Evolutionary conservation across 257 asterid genomes (phyloP), one percentile per base, ranked within the genome.

Genomic region (Rhazya stricta): DNA sequence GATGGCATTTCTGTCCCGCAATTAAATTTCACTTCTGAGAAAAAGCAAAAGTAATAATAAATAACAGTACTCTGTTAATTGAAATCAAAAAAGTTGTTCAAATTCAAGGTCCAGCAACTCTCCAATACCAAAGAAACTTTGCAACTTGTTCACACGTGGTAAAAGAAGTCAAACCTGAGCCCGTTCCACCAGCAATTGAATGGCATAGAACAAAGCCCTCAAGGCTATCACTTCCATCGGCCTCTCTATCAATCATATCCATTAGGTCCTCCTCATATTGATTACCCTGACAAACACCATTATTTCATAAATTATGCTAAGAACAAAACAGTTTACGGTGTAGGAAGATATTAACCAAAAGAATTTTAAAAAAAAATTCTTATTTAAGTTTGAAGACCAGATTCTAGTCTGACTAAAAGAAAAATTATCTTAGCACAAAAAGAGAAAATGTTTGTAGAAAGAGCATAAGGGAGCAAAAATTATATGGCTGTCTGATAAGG

Each of bases 181-280:
- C 95, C 46, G 98, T 93, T 85, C 97, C 98, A 54, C 99, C 99
- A 77, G 99, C 98, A 86, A 95, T 95, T 0, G 98, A 92, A 84
- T 95, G 99, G 84, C 99, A 95, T 41, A 95, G 85, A 80, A 95
- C 99, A 88, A 95, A 95, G 80, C 99, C 99, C 89, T 95, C 99
- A 29, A 95, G 98, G 81, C 99, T 92, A 79, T 95, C 99, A 81
- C 99, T 95, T 79, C 99, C 99, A 89, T 95, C 98, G 46, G 99
- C 99, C 81, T 92, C 99, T 83, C 99, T 88, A 83, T 95, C 99
- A 71, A 95, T 92, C 99, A 95, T 95, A 87, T 95, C 98, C 97
- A 95, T 88, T 79, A 95, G 82, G 82, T 92, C 98, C 84, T 95
- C 98, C 89, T 95, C 99, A 56, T 92, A 91, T 87, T 88, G 91